Base-by-base conservation (phyloP, 768 basidiomycete genomes). In the Agrocybe pediades region DNA sequence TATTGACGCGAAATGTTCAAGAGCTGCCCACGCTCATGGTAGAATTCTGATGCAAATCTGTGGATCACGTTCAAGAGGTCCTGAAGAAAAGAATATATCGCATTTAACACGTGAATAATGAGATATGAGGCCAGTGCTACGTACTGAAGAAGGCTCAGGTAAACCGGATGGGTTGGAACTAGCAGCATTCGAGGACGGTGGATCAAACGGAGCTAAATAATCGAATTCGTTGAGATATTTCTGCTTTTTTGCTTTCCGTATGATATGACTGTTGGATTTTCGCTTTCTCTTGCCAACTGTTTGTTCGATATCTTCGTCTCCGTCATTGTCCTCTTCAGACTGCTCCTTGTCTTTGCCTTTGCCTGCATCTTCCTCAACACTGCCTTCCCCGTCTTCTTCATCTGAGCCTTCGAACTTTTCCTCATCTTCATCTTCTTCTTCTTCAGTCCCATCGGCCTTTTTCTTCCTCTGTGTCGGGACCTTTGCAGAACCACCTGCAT, bases 11-110 rank as follows among this genome's bases (percentile, higher is more conserved):
- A 71, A 9, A 68, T 72, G 55, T 89, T 78, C 17, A 74, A 68
- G 2, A 90, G 66, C 56, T 89, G 79, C 0, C 84, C 87, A 50
- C 76, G 73, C 57, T 84, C 83, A 19, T 72, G 71, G 59, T 90
- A 92, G 64, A 86, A 86, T 25, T 65, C 65, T 49, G 66, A 71
- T 20, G 80, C 73, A 52, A 76, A 75, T 54, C 74, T 68, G 57
- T 81, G 81, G 21, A 82, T 77, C 41, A 65, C 71, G 67, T 80
- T 80, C 41, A 82, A 66, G 2, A 82, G 66, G 57, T 82, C 81
- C 81, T 80, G 19, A 57, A 9, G 25, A 27, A 15, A 23, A 2
- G 25, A 20, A 41, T 46, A 13, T 25, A 46, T 15, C 8, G 3
- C 11, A 46, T 17, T 26, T 44, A 25, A n/a, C 17, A 16, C 26